Base-by-base conservation (phyloP, 2,329 filamentous ascomycete genomes). In the Reticulascus tulasneorum region DNA sequence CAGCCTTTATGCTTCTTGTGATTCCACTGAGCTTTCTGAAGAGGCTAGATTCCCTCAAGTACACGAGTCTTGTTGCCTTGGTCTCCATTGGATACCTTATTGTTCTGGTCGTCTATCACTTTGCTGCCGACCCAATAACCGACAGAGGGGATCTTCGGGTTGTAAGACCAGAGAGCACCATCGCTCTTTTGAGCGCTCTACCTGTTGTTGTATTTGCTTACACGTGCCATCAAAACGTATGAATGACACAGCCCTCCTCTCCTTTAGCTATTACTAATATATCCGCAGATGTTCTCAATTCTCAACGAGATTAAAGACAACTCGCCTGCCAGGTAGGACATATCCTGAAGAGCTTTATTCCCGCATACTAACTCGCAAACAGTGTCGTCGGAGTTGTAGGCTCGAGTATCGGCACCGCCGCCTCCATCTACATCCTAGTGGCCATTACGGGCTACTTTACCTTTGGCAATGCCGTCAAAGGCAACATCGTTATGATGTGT, bases 161-260 rank as follows among this genome's bases (percentile, higher is more conserved):
- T 20, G 72, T 96, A 45, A 67, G 77, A 44, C 95, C 88, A 83
- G 83, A 80, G 27, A 87, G 91, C 7, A 73, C 86, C 4, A 71
- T 94, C 9, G 77, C 84, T 23, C 82, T 85, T 7, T 70, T 98
- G 35, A 88, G 87, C 49, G 90, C 86, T 45, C 79, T 98, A 46
- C 93, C 93, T 0, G 89, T 98, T 35, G 90, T 97, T 38, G 87
- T 98, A 3, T 98, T 98, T 69, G 93, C 91, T n/a, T 98, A 97
- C 59, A 98, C 93, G 2, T 98, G 93, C 59, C 93, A 98, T 62
- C 93, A 98, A 55, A 98, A 98, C 58, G 87, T 93, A 66, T 47
- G 78, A n/a, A n/a, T n/a, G n/a, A n/a, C n/a, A n/a, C n/a, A n/a
- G n/a, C n/a, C n/a, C n/a, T n/a, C 55, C 7, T 15, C 25, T 9